Evolutionary conservation across 2,329 filamentous ascomycete genomes (phyloP), one percentile per base, ranked within the genome.

Genomic region (Alternaria gaisen): DNA sequence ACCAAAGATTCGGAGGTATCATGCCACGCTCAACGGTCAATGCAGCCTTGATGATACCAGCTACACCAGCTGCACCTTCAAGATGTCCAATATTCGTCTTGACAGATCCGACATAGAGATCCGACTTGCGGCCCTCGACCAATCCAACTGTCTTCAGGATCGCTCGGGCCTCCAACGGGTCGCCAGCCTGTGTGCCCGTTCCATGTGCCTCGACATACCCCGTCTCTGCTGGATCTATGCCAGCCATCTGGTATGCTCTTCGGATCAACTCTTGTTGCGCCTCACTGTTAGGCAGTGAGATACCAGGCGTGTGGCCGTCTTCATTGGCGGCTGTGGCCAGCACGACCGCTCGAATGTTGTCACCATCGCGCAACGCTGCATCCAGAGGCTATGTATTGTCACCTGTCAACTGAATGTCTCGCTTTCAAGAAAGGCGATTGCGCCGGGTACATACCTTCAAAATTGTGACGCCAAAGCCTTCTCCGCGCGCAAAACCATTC

Each of bases 11-110:
- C 2, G 68, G 68, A 1, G 77, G 74, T 3, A 81, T 71, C 0
- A 63, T 64, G 3, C 69, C 69, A 48, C 80, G 67, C 61, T 81
- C 76, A 4, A 84, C 64, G 2, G 77, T 75, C n/a, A 83, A 60
- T 0, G 75, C 68, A 6, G 77, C 74, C 38, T 81, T 81, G 24
- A 81, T 70, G 8, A 82, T 43, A 20, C 75, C 74, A n/a, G 75
- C 75, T 4, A 81, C 63, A 11, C 78, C 79, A 20, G 74, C 75
- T 4, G 77, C 74, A 9, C 75, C 79, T 68, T 82, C 79, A 2
- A 77, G 72, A 60, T 82, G 81, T 5, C 81, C 80, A 48, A 82
- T 75, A 30, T 82, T 79, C 74, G 69, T 81, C 78, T 62, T 72
- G 22, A 72, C 22, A 5, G 71, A 65, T 3, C 69, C 67, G 43